These are phyloP conservation scores for Kalaharituber pfeilii DNA, from an alignment of 2,329 filamentous ascomycete genomes.

Conservation along the genomic window DNA sequence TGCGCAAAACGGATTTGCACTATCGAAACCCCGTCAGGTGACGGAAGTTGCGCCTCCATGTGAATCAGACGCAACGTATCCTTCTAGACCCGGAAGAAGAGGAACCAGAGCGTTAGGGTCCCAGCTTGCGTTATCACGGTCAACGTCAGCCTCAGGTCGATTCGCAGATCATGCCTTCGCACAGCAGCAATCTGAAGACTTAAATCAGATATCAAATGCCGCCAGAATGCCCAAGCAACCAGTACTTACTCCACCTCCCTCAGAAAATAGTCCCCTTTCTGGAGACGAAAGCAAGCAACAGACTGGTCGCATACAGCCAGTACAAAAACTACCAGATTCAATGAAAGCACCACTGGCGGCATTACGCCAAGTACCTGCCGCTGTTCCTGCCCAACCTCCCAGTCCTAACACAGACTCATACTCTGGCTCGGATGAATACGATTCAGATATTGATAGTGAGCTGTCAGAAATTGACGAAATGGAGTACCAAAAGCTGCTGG, in stretches of 20 bases:
- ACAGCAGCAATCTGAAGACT: no score
- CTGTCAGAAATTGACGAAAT: constrained; percentile 3
- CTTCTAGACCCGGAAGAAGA: background rate
- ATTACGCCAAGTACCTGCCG: background rate
- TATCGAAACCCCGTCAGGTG: constrained; percentile 27
- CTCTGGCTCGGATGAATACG: background rate
- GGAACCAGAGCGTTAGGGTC: background rate
- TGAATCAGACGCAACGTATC: constrained; percentile 15
- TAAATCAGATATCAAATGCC: constrained; percentile 30
- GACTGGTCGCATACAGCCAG: background rate
- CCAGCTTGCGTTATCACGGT: no score
- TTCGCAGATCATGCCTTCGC: no score
- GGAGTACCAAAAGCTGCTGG: background rate
- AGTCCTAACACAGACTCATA: background rate
- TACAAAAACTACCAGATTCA: background rate
- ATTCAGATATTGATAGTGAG: background rate
- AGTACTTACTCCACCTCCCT: background rate
- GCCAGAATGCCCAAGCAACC: no score
- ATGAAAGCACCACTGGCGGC: background rate
- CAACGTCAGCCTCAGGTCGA: background rate
- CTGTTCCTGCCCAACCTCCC: background rate
- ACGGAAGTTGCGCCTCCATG: constrained; percentile 28
- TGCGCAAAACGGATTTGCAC: constrained; percentile 67
- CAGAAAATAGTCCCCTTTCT: background rate
- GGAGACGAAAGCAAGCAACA: background rate